Evolutionary conservation across 2,329 filamentous ascomycete species (phyloP), one percentile per base, ranked within the genome.

Genomic region (Stromatinia cepivora): DNA sequence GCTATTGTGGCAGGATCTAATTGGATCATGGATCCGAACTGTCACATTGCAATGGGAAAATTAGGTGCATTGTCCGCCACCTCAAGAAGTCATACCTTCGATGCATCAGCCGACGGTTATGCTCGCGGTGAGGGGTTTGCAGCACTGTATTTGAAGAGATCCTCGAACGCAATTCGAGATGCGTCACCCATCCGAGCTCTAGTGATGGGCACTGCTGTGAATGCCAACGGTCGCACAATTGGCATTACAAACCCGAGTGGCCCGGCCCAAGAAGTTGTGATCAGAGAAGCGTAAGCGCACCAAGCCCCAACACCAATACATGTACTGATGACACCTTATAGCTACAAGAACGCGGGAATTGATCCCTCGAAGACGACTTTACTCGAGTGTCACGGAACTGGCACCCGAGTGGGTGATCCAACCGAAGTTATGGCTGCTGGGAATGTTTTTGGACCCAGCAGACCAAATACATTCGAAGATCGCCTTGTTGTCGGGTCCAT

Each of bases 101-200:
- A 90, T 71, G 74, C 81, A n/a, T 80, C 82, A 1, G 88, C 86
- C 28, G 84, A 87, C 69, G 88, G 88, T 0, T 91, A 90, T 73
- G 87, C 84, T 0, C 81, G 88, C 52, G 88, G 87, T 1, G 88
- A 91, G 73, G 88, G 87, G 0, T 80, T 86, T 39, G 86, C 83
- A 0, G 82, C 86, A 11, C 77, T 90, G 1, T 74, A 89, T 9
- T 74, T 91, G 57, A 90, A 90, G 77, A 82, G 82, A 1, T 78
- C 90, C 0, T 79, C 80, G 8, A 84, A 87, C 74, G 88, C 88
- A 0, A 73, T 90, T n/a, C 22, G 17, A 39, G 56, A 59, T 28
- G n/a, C 20, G 17, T 22, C n/a, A 39, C 34, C 25, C 17, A 53
- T 53, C 25, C 3, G 34, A 25, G 9, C 79, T n/a, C 80, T 88